Base-by-base conservation (phyloP, 2,329 filamentous ascomycete genomes). In the Fusarium xylarioides region DNA sequence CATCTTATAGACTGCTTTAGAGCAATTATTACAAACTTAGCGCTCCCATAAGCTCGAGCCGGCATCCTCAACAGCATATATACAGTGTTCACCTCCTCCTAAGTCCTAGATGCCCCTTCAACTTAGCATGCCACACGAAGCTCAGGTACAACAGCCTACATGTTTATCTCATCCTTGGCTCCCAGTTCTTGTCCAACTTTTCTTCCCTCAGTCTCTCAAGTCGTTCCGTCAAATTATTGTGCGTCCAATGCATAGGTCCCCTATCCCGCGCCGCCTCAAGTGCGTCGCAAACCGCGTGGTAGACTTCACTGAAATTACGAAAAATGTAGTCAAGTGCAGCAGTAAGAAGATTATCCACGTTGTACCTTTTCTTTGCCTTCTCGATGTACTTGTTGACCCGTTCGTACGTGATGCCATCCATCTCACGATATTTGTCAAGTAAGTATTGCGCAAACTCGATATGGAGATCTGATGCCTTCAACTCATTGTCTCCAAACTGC, bases 401-500 rank as follows among this genome's bases (percentile, higher is more conserved):
- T 56, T 76, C 73, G 46, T 76, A 77, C 32, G 69, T 77, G 63
- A 77, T 70, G 43, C 74, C 74, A 23, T 66, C 71, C 14, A 40
- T 44, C 42, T 77, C 74, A 35, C 71, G 62, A 58, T 76, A 74
- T 54, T 71, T 77, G 32, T 77, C 75, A 44, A 77, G 50, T 37
- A 77, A 60, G 40, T 77, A 77, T 75, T 72, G 71, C 47, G 74
- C 75, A 74, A 77, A 62, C 23, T 58, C 61, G 64, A 75, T 70
- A 59, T 77, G 75, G 43, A 74, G 61, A 43, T 76, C 64, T 62
- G 75, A 72, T 52, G 74, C 75, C 63, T 49, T 59, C 21, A 62
- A 26, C 32, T 75, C 69, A 28, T 67, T 71, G 18, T 68, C 58
- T 23, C 61, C 63, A 50, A 60, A 56, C 35, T 74, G 59, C 26